Evolutionary conservation across 1,284 basidiomycete species (phyloP), one percentile per base, ranked within the genome.

Genomic region (Farysia itapuensis): DNA sequence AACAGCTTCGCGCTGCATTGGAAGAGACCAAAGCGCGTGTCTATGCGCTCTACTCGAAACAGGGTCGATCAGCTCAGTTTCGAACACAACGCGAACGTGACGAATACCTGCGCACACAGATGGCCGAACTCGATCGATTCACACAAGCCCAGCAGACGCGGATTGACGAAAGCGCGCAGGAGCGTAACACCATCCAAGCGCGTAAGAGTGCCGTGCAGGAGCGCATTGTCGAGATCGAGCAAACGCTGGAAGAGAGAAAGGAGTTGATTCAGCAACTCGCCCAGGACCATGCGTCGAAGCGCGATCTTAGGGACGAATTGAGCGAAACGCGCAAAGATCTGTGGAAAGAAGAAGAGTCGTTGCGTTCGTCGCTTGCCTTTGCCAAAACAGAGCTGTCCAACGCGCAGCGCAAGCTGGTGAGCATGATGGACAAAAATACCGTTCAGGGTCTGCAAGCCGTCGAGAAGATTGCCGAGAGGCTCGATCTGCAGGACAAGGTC

Each of bases 371-470:
- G 16, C 84, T 89, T 2, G 82, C 82, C 23, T 84, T 88, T 53
- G 90, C 90, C 1, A 78, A 83, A 84, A 78, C 81, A 88, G 70
- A 97, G 94, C 81, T 94, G 57, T 83, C 81, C 30, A 82, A 82
- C 3, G 86, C 90, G 0, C 89, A 96, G 78, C 82, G 92, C 43
- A 80, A 79, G 13, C 79, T 98, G 29, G 86, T 88, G 4, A 82
- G 86, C 13, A 96, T 93, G 85, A 95, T 97, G 90, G 70, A 74
- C 64, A 66, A 93, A 89, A 90, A 96, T 69, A 96, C 92, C 0
- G 89, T 88, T 4, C 83, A 84, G 53, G 94, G 92, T 34, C 81
- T 97, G 12, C 83, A 86, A 21, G 85, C 91, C 4, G 87, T 97
- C 1, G 86, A 89, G 54, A 82, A 82, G 35, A 92, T 97, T 47